These are phyloP conservation scores for Lepiota brunneoincarnata DNA, from an alignment of 768 basidiomycete species.

Conservation along the genomic window DNA sequence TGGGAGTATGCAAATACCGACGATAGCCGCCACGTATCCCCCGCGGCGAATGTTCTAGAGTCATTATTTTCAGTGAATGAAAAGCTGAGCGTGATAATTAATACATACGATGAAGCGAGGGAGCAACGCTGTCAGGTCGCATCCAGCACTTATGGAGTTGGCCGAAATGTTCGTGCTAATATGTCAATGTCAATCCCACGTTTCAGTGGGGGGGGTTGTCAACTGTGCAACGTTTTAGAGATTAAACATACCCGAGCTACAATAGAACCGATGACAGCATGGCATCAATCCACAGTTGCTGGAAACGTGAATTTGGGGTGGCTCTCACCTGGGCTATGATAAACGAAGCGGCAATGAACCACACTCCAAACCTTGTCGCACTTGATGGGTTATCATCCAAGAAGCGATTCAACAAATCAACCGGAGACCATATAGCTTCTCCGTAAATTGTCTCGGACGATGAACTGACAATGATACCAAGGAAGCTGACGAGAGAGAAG, in stretches of 20 bases:
- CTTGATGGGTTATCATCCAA: slow-evolving; percentile 59
- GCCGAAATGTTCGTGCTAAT: slow-evolving; percentile 75
- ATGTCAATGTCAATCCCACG: neutral
- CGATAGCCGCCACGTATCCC: slow-evolving; percentile 77
- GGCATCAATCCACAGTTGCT: slow-evolving; percentile 2
- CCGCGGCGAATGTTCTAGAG: slow-evolving; percentile 77
- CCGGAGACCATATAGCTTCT: slow-evolving; percentile 75
- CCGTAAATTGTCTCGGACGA: slow-evolving; percentile 75
- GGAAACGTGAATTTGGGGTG: neutral
- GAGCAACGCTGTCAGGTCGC: slow-evolving; percentile 75
- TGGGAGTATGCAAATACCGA: slow-evolving; percentile 72
- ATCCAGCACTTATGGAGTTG: slow-evolving; percentile 81
- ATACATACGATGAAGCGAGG: slow-evolving; percentile 68
- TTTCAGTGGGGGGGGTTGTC: neutral
- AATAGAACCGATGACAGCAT: neutral
- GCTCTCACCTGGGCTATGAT: slow-evolving; percentile 65
- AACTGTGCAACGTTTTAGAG: neutral
- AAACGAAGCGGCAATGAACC: slow-evolving; percentile 79
- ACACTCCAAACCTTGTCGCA: slow-evolving; percentile 71
- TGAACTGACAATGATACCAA: slow-evolving; percentile 81
- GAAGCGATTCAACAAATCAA: slow-evolving; percentile 68
- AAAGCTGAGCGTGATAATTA: slow-evolving; percentile 1
- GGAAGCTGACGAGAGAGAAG: slow-evolving; percentile 72
- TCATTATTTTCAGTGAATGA: neutral
- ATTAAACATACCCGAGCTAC: neutral